Evolutionary conservation across 2,329 filamentous ascomycete genomes (phyloP), one percentile per base, ranked within the genome.

Genomic region (Botrytis medusae): DNA sequence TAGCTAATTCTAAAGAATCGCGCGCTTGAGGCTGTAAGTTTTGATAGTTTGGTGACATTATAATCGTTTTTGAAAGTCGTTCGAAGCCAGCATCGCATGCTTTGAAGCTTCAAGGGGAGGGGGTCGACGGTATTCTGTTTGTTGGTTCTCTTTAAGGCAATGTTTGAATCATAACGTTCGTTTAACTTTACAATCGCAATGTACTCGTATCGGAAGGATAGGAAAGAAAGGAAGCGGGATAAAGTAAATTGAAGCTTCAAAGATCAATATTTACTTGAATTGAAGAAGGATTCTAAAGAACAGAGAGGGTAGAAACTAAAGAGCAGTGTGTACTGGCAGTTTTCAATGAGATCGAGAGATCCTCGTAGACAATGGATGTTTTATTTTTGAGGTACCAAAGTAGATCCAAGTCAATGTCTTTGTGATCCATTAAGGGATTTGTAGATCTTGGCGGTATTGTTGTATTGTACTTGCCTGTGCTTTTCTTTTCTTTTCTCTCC

Each of bases 1-100:
- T 98, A 74, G 95, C 96, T 74, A 99, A 92, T 85, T 99, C 96
- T 80, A 99, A 90, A 64, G 95, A 98, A 87, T 99, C 96, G 84
- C 96, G 93, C 73, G 78, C 77, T 77, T 80, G 75, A 16, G 78
- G 77, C 71, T 80, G 77, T 25, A 79, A 76, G 60, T 73, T 77
- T 34, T 79, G 76, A 68, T 79, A 80, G 44, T 75, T 74, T 74
- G 76, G 78, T 75, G 77, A 78, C 79, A 80, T 81, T 65, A 64
- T 80, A 75, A 63, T 73, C 59, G 61, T 71, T 63, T 37, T n/a
- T 70, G 67, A 29, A 59, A 25, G 29, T 67, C 37, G 34, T 74
- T 60, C 73, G 72, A 60, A 62, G 63, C 34, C 42, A 20, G 46
- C 67, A 67, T 69, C 72, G 57, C 67, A 71, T 73, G 54, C 72